Base-by-base conservation (phyloP, 306 rosid genomes). In the Rubus idaeus region DNA sequence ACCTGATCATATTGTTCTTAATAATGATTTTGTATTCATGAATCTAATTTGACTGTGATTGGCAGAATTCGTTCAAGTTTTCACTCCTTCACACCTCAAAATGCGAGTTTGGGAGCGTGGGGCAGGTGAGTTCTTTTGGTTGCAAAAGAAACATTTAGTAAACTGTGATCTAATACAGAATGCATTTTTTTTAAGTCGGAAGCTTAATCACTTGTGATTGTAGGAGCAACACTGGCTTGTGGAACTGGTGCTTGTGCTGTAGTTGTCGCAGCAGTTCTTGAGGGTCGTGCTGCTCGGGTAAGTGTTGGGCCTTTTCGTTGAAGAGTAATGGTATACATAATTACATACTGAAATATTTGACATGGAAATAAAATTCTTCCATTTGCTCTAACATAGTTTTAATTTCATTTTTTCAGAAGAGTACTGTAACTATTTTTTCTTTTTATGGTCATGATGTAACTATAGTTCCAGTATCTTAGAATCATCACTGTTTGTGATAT, bases 101-200 rank as follows among this genome's bases (percentile, higher is more conserved):
- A 95, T 95, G 97, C 90, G 96, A 76, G 99, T 92, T 75, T 90
- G 99, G 99, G 99, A 90, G 89, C 96, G 97, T 35, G 97, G 97
- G 20, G 97, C 96, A 88, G 99, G 99, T 95, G 72, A 57, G 91
- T 78, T 60, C 79, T 68, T 7, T 9, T 37, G 47, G 20, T n/a
- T 26, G 57, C n/a, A 37, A 44, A 41, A 37, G 63, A 58, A 52
- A 39, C 7, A 63, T 18, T 58, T 3, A 52, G 51, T 51, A 14
- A 18, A 10, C 42, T 66, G 5, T 39, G 56, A 44, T 39, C 26
- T 0, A 7, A 49, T 74, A 42, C 26, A 20, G 1, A 45, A 10
- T 53, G 58, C 10, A 2, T 21, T 26, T 20, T 70, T 70, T 6
- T 42, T n/a, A n/a, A 49, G 2, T 44, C 8, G 30, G 75, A 71